These are phyloP conservation scores for Linum tenue DNA, from an alignment of 345 rosid species.

Conservation along the genomic window DNA sequence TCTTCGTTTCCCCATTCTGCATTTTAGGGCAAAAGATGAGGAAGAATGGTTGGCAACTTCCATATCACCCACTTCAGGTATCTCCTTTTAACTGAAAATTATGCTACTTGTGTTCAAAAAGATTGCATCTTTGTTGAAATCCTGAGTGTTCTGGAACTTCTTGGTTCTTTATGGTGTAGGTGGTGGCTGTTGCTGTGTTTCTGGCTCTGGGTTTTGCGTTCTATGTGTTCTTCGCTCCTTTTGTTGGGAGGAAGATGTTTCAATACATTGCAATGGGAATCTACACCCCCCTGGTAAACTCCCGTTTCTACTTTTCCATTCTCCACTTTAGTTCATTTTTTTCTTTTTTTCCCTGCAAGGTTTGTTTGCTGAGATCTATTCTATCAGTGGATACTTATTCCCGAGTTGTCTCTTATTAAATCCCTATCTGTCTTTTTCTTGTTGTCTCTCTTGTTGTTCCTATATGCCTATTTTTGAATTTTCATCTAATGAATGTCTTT, in stretches of 20 bases:
- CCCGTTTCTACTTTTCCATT: not conserved
- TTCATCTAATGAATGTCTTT: not conserved
- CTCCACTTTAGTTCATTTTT: not conserved
- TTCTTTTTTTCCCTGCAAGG: not conserved
- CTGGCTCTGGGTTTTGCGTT: slow-evolving; percentile 94
- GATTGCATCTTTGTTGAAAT: not conserved
- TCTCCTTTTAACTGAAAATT: not conserved
- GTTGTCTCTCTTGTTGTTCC: slow-evolving; percentile 1
- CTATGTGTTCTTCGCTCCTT: slow-evolving; percentile 98
- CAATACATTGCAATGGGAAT: slow-evolving; percentile 78
- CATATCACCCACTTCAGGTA: slow-evolving; percentile 98
- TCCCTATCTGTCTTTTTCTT: not conserved
- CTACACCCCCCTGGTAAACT: slow-evolving; percentile 89
- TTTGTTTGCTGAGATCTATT: slow-evolving; percentile 37
- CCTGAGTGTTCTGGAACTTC: slow-evolving; percentile 19
- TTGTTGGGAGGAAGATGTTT: slow-evolving; percentile 72
- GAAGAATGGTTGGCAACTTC: slow-evolving; percentile 99
- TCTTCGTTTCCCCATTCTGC: slow-evolving; percentile 26
- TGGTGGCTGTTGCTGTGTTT: slow-evolving; percentile 98
- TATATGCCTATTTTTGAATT: not conserved
- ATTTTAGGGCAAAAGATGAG: slow-evolving; percentile 53
- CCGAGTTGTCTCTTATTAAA: slow-evolving; percentile 13
- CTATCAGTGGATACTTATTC: slow-evolving; percentile 16
- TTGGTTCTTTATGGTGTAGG: slow-evolving; percentile 39
- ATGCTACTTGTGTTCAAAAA: not conserved